phyloP scores from a whole-genome alignment of 805 yeast species.

The Phaffomyces thermotolerans region DNA sequence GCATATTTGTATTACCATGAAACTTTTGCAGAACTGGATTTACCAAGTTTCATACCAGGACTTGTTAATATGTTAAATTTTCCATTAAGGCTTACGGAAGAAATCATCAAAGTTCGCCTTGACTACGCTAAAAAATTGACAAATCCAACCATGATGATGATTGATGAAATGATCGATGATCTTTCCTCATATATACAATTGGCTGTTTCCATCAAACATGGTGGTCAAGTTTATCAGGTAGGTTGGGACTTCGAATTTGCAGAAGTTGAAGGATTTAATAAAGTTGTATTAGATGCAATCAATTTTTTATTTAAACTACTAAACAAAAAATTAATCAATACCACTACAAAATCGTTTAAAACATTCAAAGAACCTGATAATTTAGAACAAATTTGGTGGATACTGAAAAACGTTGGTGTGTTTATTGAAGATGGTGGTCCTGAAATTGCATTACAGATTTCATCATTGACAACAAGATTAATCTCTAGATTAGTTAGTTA shows the following conservation, averaged over 20 bases:
- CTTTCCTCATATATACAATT: constrained; percentile 69
- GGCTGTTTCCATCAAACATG: constrained; percentile 67
- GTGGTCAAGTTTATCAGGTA: constrained; percentile 49
- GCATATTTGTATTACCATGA: constrained; percentile 57
- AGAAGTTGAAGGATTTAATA: constrained; percentile 59
- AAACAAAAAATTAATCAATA: constrained; percentile 70
- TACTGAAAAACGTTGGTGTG: constrained; percentile 68
- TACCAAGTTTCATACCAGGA: constrained; percentile 65
- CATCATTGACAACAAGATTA: constrained; percentile 54
- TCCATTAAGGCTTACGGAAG: constrained; percentile 75
- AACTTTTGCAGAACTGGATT: constrained; percentile 55
- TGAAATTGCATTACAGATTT: constrained; percentile 74
- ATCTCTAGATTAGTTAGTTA: constrained; percentile 63
- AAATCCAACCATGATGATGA: constrained; percentile 90
- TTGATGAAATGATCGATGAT: constrained; percentile 88
- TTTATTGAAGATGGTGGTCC: constrained; percentile 76
- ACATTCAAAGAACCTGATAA: constrained; percentile 91
- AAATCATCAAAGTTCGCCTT: constrained; percentile 66
- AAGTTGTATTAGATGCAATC: constrained; percentile 65
- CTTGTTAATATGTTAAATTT: constrained; percentile 62
- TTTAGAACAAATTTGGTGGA: constrained; percentile 74
- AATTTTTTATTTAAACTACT: constrained; percentile 62
- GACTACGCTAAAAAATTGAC: constrained; percentile 69
- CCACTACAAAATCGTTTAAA: constrained; percentile 63
- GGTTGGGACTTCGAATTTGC: constrained; percentile 66